Base-by-base conservation (phyloP, 768 basidiomycete genomes). In the Brasilioporus rufonigricans region DNA sequence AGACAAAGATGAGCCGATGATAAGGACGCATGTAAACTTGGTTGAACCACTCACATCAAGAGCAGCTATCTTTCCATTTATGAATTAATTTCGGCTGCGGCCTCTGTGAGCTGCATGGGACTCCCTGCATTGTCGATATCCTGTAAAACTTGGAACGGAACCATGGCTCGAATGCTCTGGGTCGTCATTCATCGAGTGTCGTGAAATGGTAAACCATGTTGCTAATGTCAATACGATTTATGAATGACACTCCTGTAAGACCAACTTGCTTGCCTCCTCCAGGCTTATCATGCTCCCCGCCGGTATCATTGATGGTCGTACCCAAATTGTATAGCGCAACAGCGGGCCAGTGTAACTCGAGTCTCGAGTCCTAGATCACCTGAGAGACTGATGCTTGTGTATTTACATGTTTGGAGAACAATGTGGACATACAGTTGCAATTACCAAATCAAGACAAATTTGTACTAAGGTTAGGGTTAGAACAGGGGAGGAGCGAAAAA, bases 21-120 rank as follows among this genome's bases (percentile, higher is more conserved):
- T 56, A 52, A 51, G 53, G 31, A 31, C 16, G 18, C 1, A 26
- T 45, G 52, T 16, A 38, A 40, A 29, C n/a, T 21, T 26, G 13
- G 53, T 24, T 39, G 39, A 40, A 32, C 36, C 29, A 61, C 81
- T 61, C 58, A 90, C 89, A 51, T 84, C 80, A 29, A 93, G 80
- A 1, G 90, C 90, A 44, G 80, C 78, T 36, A 93, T 89, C 66
- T 93, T 91, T 27, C 89, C 91, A 65, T 93, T 91, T 86, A 91
- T 90, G 60, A 91, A 93, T 65, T 91, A 90, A 65, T 93, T 93
- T 73, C 93, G 91, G 2, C 71, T 93, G 91, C 13, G 93, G 71
- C 48, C 88, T 78, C 53, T 92, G 89, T 91, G 49, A 91, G 75
- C 64, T 85, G 84, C 84, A 89, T 85, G 6, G 91, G 91, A 66